A percentile compares a stretch with the other conserved stretches of the same genome.
Evolutionary conservation across 2,329 filamentous ascomycete genomes (phyloP).

Genomic region (Verticillium klebahnii): DNA sequence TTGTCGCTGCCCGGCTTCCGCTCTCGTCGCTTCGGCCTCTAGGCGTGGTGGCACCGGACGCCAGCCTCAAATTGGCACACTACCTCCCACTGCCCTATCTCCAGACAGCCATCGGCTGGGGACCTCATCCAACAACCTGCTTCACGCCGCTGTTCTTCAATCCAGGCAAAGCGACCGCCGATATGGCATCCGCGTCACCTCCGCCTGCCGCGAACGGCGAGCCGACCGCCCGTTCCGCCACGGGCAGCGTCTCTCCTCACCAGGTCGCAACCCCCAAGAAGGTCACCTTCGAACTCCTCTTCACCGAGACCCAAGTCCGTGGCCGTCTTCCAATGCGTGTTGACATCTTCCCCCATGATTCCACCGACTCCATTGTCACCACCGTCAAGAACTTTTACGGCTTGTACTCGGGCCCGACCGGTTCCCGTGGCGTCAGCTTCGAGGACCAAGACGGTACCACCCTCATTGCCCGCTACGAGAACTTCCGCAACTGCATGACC

Average conservation of each 20-base stretch:
- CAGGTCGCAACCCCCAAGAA: constrained; percentile 58
- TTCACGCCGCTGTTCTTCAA: neutral
- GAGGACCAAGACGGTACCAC: constrained; percentile 87
- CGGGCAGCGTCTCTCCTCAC: constrained; percentile 41
- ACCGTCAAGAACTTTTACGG: constrained; percentile 99
- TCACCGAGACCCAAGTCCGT: constrained; percentile 63
- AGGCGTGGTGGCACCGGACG: neutral
- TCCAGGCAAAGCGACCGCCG: constrained; percentile 9
- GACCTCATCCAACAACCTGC: neutral
- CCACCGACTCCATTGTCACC: constrained; percentile 94
- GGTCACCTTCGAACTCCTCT: constrained; percentile 74
- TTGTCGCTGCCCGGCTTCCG: neutral
- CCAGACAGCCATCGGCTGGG: neutral
- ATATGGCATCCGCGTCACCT: constrained; percentile 45
- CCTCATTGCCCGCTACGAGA: constrained; percentile 93
- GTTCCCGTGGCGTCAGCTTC: constrained; percentile 83
- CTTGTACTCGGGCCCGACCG: constrained; percentile 70
- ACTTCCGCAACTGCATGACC: constrained; percentile 86
- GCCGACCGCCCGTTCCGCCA: constrained; percentile 31
- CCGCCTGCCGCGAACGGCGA: constrained; percentile 26
- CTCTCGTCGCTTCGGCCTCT: neutral
- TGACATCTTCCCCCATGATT: constrained; percentile 92
- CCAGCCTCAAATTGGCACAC: neutral
- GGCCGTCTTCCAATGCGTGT: constrained; percentile 80
- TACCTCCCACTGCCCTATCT: neutral